These are phyloP conservation scores for Monosporascus cannonballus DNA, from an alignment of 2,329 filamentous ascomycete species.

Conservation along the genomic window DNA sequence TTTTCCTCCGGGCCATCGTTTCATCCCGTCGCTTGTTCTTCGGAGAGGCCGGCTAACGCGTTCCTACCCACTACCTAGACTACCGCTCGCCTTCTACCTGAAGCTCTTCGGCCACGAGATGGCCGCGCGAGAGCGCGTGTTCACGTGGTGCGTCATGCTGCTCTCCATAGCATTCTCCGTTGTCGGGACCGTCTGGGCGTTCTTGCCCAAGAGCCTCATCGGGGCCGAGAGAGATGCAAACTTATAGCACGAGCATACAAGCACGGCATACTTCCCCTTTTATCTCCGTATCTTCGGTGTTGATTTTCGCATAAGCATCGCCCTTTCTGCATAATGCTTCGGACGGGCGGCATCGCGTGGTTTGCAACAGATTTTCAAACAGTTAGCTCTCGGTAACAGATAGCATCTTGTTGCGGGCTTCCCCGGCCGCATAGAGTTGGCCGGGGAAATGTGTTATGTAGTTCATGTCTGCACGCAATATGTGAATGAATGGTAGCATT, in stretches of 20 bases:
- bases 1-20: constrained; percentile 6
- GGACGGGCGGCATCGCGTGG: too few species aligned
- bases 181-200: constrained; percentile 80
- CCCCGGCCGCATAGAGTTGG: too few species aligned
- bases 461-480: too few species aligned
- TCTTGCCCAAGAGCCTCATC: constrained; percentile 72
- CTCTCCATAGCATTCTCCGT: constrained; percentile 64
- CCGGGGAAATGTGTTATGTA: too few species aligned
- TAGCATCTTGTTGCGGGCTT: too few species aligned
- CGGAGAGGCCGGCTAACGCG: neutral
- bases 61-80: constrained; percentile 22
- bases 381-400: too few species aligned
- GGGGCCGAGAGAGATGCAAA: constrained; percentile 32
- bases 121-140: constrained; percentile 50
- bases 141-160: constrained; percentile 64
- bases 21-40: neutral
- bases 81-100: constrained; percentile 83
- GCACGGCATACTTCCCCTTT: neutral
- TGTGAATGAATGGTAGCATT: too few species aligned
- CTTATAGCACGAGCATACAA: too few species aligned
- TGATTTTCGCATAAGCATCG: too few species aligned
- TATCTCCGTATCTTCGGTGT: neutral
- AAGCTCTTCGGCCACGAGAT: constrained; percentile 81
- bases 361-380: too few species aligned
- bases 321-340: too few species aligned